Conservation (phyloP, 73 alveolate species). For the Durusdinium trenchii region DNA sequence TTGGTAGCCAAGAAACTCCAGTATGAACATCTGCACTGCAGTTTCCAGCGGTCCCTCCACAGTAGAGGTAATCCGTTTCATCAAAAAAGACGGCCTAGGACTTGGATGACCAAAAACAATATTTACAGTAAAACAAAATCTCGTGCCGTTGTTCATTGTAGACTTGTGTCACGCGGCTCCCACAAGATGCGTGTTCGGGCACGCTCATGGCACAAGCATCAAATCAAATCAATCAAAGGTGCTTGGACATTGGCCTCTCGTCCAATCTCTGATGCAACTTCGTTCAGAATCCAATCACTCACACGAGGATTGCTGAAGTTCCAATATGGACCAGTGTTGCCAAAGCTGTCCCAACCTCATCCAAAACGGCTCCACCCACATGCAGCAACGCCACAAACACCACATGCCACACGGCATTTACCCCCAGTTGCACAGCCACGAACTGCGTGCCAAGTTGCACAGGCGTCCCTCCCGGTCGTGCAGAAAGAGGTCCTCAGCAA, state of each 20-base stretch:
- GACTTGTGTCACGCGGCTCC: too few species aligned
- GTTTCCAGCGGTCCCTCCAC: conserved; percentile 57
- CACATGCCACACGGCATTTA: not conserved
- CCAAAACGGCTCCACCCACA: not conserved
- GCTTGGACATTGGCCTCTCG: conserved; percentile 45
- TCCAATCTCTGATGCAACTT: conserved; percentile 19
- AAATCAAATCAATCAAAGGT: not conserved
- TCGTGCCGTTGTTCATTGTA: too few species aligned
- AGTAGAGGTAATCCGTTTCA: conserved; percentile 56
- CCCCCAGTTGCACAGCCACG: not conserved
- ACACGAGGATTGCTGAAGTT: conserved; percentile 47
- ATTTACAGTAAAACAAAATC: not conserved
- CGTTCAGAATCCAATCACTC: conserved; percentile 31
- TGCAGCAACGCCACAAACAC: not conserved
- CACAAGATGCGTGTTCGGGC: too few species aligned
- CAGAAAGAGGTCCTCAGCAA: conserved; percentile 54
- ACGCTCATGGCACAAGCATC: too few species aligned
- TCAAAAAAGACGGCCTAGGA: conserved; percentile 51
- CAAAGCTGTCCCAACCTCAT: conserved; percentile 59
- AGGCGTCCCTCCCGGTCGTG: conserved; percentile 11
- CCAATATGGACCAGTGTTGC: conserved; percentile 55
- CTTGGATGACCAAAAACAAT: not conserved
- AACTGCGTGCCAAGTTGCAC: not conserved
- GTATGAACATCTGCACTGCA: conserved; percentile 61
- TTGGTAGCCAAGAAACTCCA: conserved; percentile 7